A percentile compares a stretch with the other conserved stretches of the same genome.
These are phyloP conservation scores for Ceratobasidium papillatum DNA, from an alignment of 1,284 basidiomycete species.

Conservation along the genomic window DNA sequence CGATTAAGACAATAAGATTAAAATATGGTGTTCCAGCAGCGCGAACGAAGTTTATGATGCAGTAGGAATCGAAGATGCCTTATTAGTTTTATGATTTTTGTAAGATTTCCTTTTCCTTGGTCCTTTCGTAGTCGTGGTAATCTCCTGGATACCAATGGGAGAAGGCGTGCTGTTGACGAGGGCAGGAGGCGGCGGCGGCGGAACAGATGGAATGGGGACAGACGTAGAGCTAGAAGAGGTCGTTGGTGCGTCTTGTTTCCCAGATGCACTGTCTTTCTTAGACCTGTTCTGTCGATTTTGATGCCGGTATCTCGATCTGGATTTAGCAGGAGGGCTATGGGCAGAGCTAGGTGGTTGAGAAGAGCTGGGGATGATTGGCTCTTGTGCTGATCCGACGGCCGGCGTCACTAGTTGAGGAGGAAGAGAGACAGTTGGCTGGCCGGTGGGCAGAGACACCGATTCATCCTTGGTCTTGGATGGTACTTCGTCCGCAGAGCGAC, in stretches of 20 bases:
- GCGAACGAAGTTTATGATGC: conserved; percentile 22
- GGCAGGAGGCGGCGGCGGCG: background rate
- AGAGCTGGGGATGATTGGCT: background rate
- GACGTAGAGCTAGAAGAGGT: background rate
- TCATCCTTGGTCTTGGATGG: background rate
- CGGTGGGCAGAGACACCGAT: background rate
- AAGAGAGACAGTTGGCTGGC: background rate
- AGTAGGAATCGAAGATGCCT: background rate
- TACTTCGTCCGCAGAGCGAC: conserved; percentile 10
- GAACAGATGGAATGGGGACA: background rate
- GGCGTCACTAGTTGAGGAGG: background rate
- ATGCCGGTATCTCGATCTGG: background rate
- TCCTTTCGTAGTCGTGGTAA: background rate
- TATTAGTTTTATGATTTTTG: conserved; percentile 34
- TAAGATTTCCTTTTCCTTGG: conserved; percentile 11
- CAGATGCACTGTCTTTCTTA: background rate
- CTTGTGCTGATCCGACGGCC: background rate
- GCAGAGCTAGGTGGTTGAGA: conserved; percentile 5
- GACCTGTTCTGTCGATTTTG: background rate
- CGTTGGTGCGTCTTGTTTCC: background rate
- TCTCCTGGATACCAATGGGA: background rate
- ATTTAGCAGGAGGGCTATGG: background rate
- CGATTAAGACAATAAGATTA: conserved; percentile 39
- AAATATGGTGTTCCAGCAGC: background rate
- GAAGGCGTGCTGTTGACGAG: background rate